Evolutionary conservation across 2,329 filamentous ascomycete genomes (phyloP).

Genomic region (Xylariaceae sp.): DNA sequence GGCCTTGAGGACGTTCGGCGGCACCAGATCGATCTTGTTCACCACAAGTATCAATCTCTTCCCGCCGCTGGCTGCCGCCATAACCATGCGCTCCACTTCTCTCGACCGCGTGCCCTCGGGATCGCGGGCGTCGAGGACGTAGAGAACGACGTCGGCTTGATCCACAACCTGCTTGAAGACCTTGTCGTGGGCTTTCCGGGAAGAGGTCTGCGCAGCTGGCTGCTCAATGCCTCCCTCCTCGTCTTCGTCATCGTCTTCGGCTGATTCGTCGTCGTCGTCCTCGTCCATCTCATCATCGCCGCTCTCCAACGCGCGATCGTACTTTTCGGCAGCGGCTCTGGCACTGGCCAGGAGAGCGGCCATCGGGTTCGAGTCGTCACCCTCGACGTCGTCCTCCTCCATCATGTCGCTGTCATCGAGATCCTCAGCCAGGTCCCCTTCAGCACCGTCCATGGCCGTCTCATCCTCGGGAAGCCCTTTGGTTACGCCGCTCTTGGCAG

Average conservation of each 20-base stretch:
- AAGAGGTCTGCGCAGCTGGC: constrained; percentile 50
- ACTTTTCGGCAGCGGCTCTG: constrained; percentile 66
- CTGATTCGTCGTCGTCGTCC: constrained; percentile 43
- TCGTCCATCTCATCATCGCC: constrained; percentile 55
- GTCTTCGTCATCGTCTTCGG: constrained; percentile 37
- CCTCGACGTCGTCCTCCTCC: constrained; percentile 53
- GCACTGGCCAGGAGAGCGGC: constrained; percentile 84
- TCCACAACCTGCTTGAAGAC: constrained; percentile 91
- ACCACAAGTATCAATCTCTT: constrained; percentile 87
- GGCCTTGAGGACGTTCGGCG: constrained; percentile 69
- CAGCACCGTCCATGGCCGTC: constrained; percentile 37
- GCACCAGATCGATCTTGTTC: constrained; percentile 93
- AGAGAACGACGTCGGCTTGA: constrained; percentile 81
- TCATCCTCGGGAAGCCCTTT: constrained; percentile 39
- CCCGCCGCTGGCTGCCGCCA: constrained; percentile 74
- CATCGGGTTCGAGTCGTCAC: constrained; percentile 76
- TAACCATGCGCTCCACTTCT: constrained; percentile 83
- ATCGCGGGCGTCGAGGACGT: constrained; percentile 87
- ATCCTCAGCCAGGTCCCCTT: constrained; percentile 40
- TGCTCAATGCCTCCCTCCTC: constrained; percentile 44
- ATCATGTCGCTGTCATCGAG: constrained; percentile 43
- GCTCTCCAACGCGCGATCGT: constrained; percentile 57
- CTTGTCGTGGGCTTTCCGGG: constrained; percentile 86
- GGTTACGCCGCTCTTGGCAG: constrained; percentile 49
- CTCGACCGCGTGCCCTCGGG: constrained; percentile 85